Conservation (phyloP, 2,329 filamentous ascomycete species). For the Ilyonectria destructans region DNA sequence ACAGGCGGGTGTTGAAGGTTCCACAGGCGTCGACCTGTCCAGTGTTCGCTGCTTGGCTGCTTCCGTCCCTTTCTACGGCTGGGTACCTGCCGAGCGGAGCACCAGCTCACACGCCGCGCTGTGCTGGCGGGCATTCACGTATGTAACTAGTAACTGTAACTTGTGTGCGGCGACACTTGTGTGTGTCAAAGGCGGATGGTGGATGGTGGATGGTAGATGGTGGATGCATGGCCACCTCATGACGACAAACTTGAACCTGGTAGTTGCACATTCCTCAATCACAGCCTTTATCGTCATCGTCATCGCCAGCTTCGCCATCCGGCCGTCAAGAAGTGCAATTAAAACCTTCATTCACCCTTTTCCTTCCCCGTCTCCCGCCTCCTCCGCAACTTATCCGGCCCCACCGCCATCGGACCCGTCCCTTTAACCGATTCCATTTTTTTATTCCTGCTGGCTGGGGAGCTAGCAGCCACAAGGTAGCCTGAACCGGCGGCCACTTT, state of each 20-base stretch:
- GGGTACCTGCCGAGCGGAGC: constrained; percentile 2
- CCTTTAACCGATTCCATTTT: constrained; percentile 34
- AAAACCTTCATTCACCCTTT: neutral
- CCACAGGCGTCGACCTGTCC: constrained; percentile 24
- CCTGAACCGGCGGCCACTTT: constrained; percentile 18
- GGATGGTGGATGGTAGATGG: constrained; percentile 8
- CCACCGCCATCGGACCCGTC: constrained; percentile 25
- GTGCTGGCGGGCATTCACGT: neutral
- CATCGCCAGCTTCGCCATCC: constrained; percentile 17
- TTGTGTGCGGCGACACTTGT: neutral
- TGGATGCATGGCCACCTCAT: constrained; percentile 30
- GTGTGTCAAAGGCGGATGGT: neutral
- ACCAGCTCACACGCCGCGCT: neutral
- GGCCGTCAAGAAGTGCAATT: neutral
- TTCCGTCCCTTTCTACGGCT: constrained; percentile 1
- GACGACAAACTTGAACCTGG: constrained; percentile 6
- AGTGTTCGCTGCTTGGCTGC: neutral
- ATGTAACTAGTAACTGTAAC: neutral
- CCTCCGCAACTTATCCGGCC: constrained; percentile 1
- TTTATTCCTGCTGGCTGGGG: constrained; percentile 39
- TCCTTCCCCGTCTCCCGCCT: neutral
- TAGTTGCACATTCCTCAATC: constrained; percentile 15
- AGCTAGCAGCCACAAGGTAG: constrained; percentile 28
- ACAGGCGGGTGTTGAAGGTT: neutral
- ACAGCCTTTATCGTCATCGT: constrained; percentile 8